phyloP scores from a whole-genome alignment of 2,329 filamentous ascomycete species.

The Exophiala sp. region DNA sequence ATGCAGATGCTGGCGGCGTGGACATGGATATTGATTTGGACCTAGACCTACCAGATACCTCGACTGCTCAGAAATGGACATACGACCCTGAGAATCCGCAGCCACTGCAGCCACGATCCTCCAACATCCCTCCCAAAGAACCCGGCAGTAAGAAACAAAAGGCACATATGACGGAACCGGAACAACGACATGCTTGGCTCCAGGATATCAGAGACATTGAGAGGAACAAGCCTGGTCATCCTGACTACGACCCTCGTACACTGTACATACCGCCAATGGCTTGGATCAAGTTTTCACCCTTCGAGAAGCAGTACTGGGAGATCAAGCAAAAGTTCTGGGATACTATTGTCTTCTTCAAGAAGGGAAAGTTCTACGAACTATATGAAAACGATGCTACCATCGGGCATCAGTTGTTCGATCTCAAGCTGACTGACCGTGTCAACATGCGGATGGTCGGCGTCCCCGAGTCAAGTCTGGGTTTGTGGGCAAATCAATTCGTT shows the following conservation, averaged over 20 bases:
- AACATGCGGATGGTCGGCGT: constrained; percentile 99
- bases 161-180: constrained; percentile 76
- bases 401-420: constrained; percentile 91
- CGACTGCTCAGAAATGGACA: constrained; percentile 80
- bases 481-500: constrained; percentile 98
- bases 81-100: constrained; percentile 61
- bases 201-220: constrained; percentile 83
- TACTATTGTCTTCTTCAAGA: constrained; percentile 98
- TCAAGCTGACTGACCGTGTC: constrained; percentile 95
- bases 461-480: constrained; percentile 88
- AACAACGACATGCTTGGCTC: constrained; percentile 85
- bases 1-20: constrained; percentile 44
- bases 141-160: constrained; percentile 53
- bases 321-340: constrained; percentile 99
- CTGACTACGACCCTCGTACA: constrained; percentile 86
- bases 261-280: constrained; percentile 83
- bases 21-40: constrained; percentile 52
- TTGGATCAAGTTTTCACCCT: constrained; percentile 81
- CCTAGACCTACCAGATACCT: constrained; percentile 57
- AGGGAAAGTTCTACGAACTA: constrained; percentile 98
- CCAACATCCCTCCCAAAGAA: constrained; percentile 36
- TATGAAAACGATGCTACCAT: constrained; percentile 98
- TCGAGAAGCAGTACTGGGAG: constrained; percentile 98
- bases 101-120: constrained; percentile 48
- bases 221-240: constrained; percentile 69